These are phyloP conservation scores for Ogataea paraovalis DNA, from an alignment of 805 yeast species.

Conservation along the genomic window DNA sequence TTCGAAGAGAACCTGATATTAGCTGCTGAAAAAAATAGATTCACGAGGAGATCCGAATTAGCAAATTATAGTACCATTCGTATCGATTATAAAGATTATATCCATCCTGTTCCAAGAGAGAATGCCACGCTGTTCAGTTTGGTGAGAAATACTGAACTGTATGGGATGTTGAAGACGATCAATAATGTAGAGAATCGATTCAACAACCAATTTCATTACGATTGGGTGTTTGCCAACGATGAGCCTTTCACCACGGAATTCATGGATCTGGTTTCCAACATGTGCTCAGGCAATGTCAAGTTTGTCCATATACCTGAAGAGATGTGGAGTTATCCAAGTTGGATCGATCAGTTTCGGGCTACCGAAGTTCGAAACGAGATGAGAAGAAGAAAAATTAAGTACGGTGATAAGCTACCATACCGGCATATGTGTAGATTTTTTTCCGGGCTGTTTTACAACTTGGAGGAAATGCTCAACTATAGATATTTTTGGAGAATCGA, in stretches of 20 bases:
- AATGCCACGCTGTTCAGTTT: constrained; percentile 66
- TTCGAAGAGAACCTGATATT: not conserved
- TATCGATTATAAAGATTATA: constrained; percentile 1
- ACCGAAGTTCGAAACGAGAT: constrained; percentile 41
- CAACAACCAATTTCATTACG: constrained; percentile 57
- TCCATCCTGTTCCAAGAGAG: constrained; percentile 24
- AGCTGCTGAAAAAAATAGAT: not conserved
- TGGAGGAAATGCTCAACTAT: constrained; percentile 41
- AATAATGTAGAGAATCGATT: constrained; percentile 60
- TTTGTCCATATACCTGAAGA: constrained; percentile 56
- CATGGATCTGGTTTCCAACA: constrained; percentile 39
- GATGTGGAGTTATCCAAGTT: constrained; percentile 66
- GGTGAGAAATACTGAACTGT: constrained; percentile 61
- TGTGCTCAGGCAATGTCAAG: constrained; percentile 53
- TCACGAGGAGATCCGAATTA: not conserved
- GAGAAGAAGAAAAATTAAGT: constrained; percentile 37
- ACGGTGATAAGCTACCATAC: constrained; percentile 49
- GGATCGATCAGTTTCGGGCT: constrained; percentile 54
- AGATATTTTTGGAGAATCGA: constrained; percentile 62
- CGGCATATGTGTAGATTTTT: constrained; percentile 73
- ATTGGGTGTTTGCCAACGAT: constrained; percentile 45
- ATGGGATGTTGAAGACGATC: constrained; percentile 50
- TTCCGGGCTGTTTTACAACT: constrained; percentile 55
- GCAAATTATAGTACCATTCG: not conserved
- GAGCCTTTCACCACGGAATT: constrained; percentile 53